phyloP scores from a whole-genome alignment of 176 grass and related monocot species.

The Avena sativa region DNA sequence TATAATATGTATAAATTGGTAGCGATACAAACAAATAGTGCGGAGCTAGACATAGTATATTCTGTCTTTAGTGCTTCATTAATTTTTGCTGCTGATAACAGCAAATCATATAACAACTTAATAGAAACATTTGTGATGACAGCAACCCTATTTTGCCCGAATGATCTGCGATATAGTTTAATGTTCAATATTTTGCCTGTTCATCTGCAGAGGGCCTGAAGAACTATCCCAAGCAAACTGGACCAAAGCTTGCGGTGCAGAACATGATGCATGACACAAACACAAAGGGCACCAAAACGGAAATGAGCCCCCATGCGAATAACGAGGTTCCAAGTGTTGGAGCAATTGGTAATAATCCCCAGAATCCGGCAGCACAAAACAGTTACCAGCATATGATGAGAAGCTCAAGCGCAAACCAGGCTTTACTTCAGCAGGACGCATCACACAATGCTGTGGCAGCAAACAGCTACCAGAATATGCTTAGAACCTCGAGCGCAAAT shows the following conservation, averaged over 20 bases:
- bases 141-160: not conserved
- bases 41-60: not conserved
- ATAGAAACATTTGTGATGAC: slow-evolving; percentile 1
- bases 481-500: slow-evolving; percentile 63
- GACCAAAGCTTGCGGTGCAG: slow-evolving; percentile 48
- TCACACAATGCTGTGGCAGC: slow-evolving; percentile 53
- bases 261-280: slow-evolving; percentile 64
- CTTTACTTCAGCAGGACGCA: slow-evolving; percentile 64
- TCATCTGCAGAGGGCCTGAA: slow-evolving; percentile 76
- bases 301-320: slow-evolving; percentile 52
- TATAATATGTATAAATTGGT: not conserved
- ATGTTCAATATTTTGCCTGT: slow-evolving; percentile 36
- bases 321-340: slow-evolving; percentile 45
- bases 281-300: slow-evolving; percentile 49
- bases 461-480: slow-evolving; percentile 71
- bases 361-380: slow-evolving; percentile 56
- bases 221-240: slow-evolving; percentile 65
- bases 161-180: slow-evolving; percentile 19
- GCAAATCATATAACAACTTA: slow-evolving; percentile 12
- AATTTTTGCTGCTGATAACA: slow-evolving; percentile 13
- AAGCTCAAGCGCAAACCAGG: slow-evolving; percentile 56
- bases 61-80: not conserved
- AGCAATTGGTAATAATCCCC: slow-evolving; percentile 40
- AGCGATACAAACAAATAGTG: not conserved
- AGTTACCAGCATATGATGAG: slow-evolving; percentile 77